Evolutionary conservation across 305 asterid species (phyloP).

Genomic region (Fraxinus baroniana): DNA sequence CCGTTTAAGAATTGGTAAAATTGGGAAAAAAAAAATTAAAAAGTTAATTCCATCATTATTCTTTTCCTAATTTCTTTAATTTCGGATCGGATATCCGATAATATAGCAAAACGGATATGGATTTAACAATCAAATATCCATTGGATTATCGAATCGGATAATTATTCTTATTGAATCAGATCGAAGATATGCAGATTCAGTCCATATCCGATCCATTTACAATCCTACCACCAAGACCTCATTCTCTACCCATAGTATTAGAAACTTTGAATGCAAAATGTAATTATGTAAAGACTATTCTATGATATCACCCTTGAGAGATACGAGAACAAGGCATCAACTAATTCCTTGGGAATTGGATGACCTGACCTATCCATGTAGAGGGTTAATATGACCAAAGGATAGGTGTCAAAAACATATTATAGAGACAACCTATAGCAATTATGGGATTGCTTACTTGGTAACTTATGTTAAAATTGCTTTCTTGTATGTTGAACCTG

Average conservation of each 20-base stretch:
- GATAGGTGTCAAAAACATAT: not conserved
- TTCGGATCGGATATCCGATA: too few relatives aligned
- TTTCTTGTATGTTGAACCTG: not conserved
- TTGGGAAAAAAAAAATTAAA: too few relatives aligned
- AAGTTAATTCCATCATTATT: too few relatives aligned
- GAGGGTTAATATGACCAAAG: not conserved
- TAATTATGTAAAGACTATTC: not conserved
- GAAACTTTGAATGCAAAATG: not conserved
- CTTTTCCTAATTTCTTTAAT: too few relatives aligned
- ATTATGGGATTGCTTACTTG: not conserved
- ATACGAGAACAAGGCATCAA: not conserved
- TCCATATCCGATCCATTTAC: too few relatives aligned
- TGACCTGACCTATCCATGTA: not conserved
- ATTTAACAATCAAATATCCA: too few relatives aligned
- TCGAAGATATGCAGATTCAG: too few relatives aligned
- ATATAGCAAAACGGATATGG: too few relatives aligned
- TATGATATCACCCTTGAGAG: not conserved
- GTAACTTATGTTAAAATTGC: not conserved
- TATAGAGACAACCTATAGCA: not conserved
- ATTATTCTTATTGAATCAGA: too few relatives aligned
- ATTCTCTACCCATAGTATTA: not conserved
- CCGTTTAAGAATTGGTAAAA: too few relatives aligned
- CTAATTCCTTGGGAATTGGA: not conserved
- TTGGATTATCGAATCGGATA: too few relatives aligned
- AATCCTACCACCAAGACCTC: not conserved